Evolutionary conservation across 345 rosid species (phyloP).

Genomic region (sweet orange (Citrus sinensis)): DNA sequence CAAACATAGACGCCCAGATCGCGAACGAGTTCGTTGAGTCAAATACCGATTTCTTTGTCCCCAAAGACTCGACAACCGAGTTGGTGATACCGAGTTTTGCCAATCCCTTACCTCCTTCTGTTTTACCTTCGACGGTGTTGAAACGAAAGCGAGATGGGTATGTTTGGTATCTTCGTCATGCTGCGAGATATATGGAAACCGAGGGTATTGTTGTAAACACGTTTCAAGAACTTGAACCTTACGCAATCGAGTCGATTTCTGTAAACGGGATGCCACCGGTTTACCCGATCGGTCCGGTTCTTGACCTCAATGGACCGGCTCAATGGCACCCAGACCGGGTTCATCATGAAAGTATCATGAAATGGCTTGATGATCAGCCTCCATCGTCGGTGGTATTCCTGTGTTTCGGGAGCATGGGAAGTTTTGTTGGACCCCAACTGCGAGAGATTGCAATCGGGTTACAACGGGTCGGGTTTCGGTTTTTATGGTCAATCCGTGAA

Average conservation of each 20-base stretch:
- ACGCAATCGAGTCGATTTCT: conserved; percentile 18
- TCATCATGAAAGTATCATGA: neutral
- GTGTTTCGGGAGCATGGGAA: conserved; percentile 38
- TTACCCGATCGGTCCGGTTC: conserved; percentile 9
- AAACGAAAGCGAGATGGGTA: conserved; percentile 22
- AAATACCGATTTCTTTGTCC: conserved; percentile 11
- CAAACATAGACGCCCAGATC: conserved; percentile 11
- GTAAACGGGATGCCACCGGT: neutral
- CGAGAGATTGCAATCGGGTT: conserved; percentile 25
- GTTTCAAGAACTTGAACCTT: conserved; percentile 29
- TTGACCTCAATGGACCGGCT: conserved; percentile 5
- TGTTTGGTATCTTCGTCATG: conserved; percentile 18
- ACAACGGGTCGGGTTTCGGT: conserved; percentile 11
- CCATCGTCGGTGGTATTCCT: conserved; percentile 24
- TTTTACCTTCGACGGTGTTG: conserved; percentile 25
- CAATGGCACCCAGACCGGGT: conserved; percentile 3
- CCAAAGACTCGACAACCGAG: conserved; percentile 2
- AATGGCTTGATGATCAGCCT: conserved; percentile 36
- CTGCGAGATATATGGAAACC: conserved; percentile 18
- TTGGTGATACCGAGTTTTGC: conserved; percentile 25
- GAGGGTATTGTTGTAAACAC: conserved; percentile 34
- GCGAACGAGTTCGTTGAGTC: conserved; percentile 17
- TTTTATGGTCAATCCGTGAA: conserved; percentile 25
- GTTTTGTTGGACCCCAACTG: conserved; percentile 13
- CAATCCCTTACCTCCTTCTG: conserved; percentile 20